Evolutionary conservation across 2,329 filamentous ascomycete species (phyloP), one percentile per base, ranked within the genome.

Genomic region (Colletotrichum sp.): DNA sequence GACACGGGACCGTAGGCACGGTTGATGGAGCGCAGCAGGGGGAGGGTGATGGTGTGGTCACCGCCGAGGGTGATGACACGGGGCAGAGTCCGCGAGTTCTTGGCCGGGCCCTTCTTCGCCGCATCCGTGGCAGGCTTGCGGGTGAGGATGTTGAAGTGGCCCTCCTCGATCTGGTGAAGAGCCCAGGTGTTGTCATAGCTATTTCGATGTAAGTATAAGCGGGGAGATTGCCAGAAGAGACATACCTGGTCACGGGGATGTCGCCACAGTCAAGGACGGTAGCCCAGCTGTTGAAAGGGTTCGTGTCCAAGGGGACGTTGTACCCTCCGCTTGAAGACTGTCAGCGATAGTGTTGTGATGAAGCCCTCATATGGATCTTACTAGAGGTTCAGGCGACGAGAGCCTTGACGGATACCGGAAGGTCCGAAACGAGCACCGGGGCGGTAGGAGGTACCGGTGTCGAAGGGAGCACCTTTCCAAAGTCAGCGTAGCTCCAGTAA

Each of bases 371-470:
- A 66, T 66, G 77, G 43, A 89, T 8, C 93, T 80, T 93, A 96
- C 94, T 97, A 97, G 73, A 97, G 92, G 86, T 96, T 97, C 78
- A 97, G 90, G 79, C 95, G 91, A 81, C 95, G 93, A 82, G 94
- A 96, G 85, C 95, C 95, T 88, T 97, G 95, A 83, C 95, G 91
- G 80, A 97, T 96, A 64, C 95, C 95, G 36, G 93, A 95, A 12
- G 95, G 95, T 0, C 95, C 95, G 79, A 97, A 97, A 43, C 95
- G 91, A 75, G 95, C 95, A 78, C 95, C 95, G 5, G 95, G 95
- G 67, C 95, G 88, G 85, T 97, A 97, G 0, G 94, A 96, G 30
- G 94, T 97, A 68, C 94, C 94, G 1, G 95, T 96, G 82, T 97
- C 95, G 79, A 97, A 97, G 0, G 95, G 95, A 55, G 94, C 94